Evolutionary conservation across 2,329 filamentous ascomycete species (phyloP), one percentile per base, ranked within the genome.

Genomic region (Acarospora socialis): DNA sequence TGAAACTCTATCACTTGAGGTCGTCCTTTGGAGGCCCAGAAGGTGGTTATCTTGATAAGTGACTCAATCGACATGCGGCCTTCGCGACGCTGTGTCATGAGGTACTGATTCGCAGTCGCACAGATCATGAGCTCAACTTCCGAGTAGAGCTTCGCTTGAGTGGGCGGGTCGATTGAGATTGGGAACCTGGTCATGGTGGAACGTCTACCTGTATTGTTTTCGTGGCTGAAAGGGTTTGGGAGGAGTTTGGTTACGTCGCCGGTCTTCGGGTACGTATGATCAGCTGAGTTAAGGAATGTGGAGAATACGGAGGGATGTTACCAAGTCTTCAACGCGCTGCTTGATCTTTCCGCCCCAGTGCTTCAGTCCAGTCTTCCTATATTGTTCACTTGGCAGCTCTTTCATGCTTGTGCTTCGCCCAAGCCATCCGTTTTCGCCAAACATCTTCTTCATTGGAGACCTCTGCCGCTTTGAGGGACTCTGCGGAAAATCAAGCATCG

Each of bases 1-100:
- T 60, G 57, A 43, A 69, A 69, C 36, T 68, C 60, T 6, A 57
- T 50, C 14, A 68, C 63, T 23, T 55, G 52, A 10, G 61, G 57
- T 7, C 63, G 50, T 29, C 64, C 63, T 35, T 61, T 63, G 2
- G 53, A 51, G 19, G 47, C 50, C 64, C 64, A 64, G 37, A 45
- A 49, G 18, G 48, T 46, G 26, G 45, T 51, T 21, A 59, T 36
- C 32, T 53, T 57, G 14, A 44, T 45, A 33, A 64, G 48, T 4
- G 57, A 59, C 10, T 57, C 53, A 4, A 44, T 39, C 1, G 51
- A 52, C 24, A 65, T 47, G 17, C 54, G 54, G 3, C 52, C 50
- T 13, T 52, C 44, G 19, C 51, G 44, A 40, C 59, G 48, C 35
- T 65, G 57, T n/a, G 51, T 38, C 17, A 60, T 40, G 2, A 65